A percentile compares a stretch with the other conserved stretches of the same genome.
Evolutionary conservation across 495 filamentous ascomycete genomes (phyloP).

Genomic region (Penicillium antarcticum): DNA sequence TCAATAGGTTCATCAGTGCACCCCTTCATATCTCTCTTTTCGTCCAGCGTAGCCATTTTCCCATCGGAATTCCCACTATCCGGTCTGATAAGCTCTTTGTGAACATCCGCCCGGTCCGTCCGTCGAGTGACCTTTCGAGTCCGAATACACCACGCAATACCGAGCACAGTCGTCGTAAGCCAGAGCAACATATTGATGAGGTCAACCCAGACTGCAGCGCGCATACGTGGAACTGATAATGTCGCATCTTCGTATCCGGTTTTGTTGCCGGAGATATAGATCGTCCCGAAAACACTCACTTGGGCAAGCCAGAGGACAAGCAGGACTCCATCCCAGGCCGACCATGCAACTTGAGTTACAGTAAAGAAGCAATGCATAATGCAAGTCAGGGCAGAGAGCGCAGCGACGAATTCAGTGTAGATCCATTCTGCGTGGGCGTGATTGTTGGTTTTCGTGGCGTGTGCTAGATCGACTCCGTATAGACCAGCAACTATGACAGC

Average conservation of each 20-base stretch:
- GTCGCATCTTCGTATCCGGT: slow-evolving; percentile 44
- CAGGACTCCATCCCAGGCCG: slow-evolving; percentile 61
- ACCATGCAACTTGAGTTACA: slow-evolving; percentile 50
- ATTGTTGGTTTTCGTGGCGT: slow-evolving; percentile 44
- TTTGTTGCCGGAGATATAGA: slow-evolving; percentile 58
- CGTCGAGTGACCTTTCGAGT: slow-evolving; percentile 6
- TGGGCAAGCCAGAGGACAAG: slow-evolving; percentile 70
- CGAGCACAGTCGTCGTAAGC: slow-evolving; percentile 50
- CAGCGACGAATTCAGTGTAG: slow-evolving; percentile 62
- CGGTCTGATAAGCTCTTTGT: neutral
- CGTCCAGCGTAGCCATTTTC: neutral
- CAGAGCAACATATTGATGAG: slow-evolving; percentile 65
- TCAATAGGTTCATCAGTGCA: no score
- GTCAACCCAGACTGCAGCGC: slow-evolving; percentile 72
- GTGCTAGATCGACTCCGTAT: slow-evolving; percentile 63
- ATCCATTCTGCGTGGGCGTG: slow-evolving; percentile 63
- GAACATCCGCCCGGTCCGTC: neutral
- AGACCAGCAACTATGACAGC: slow-evolving; percentile 65
- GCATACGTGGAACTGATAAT: slow-evolving; percentile 56
- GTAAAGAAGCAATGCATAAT: slow-evolving; percentile 58
- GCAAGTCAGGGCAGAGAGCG: slow-evolving; percentile 53
- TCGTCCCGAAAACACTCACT: slow-evolving; percentile 66
- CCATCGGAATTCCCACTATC: neutral
- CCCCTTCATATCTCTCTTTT: no score
- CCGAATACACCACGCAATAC: slow-evolving; percentile 17